These are phyloP conservation scores for Fusarium sp. DNA, from an alignment of 2,329 filamentous ascomycete species.

Conservation along the genomic window DNA sequence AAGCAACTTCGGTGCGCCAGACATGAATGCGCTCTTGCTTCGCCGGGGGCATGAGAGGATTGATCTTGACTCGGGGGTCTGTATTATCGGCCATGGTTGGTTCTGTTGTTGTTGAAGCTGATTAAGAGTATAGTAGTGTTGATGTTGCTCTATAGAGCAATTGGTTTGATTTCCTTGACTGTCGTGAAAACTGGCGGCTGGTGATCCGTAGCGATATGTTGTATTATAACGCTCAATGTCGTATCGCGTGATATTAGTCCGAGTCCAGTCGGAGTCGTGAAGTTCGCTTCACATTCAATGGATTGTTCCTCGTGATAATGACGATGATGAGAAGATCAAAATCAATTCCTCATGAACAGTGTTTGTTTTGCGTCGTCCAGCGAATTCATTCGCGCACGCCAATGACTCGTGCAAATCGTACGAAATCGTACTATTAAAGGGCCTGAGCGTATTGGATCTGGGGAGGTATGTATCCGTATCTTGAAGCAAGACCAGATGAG, in stretches of 20 bases:
- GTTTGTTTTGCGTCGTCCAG: conserved; percentile 9
- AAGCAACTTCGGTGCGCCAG: conserved; percentile 62
- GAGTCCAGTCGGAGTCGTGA: conserved; percentile 13
- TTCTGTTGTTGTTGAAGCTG: neutral
- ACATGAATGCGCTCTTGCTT: conserved; percentile 58
- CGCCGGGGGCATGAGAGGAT: conserved; percentile 47
- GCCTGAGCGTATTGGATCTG: conserved; percentile 3
- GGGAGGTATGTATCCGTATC: no score
- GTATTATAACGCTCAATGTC: neutral
- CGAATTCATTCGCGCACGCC: conserved; percentile 13
- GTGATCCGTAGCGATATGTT: neutral
- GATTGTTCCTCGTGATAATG: neutral
- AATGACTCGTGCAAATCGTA: conserved; percentile 18
- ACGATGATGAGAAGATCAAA: neutral
- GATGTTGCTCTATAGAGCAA: neutral
- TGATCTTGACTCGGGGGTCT: conserved; percentile 20
- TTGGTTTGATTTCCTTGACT: neutral
- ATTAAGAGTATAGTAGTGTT: neutral
- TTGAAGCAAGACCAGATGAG: neutral
- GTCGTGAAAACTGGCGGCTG: neutral
- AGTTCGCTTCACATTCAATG: neutral
- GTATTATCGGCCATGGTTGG: conserved; percentile 18
- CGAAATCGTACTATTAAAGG: conserved; percentile 6
- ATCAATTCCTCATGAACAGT: neutral
- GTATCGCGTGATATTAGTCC: conserved; percentile 12